Evolutionary conservation across 108 stramenopile species (phyloP).

Genomic region (Cyclostephanos invisitatus): DNA sequence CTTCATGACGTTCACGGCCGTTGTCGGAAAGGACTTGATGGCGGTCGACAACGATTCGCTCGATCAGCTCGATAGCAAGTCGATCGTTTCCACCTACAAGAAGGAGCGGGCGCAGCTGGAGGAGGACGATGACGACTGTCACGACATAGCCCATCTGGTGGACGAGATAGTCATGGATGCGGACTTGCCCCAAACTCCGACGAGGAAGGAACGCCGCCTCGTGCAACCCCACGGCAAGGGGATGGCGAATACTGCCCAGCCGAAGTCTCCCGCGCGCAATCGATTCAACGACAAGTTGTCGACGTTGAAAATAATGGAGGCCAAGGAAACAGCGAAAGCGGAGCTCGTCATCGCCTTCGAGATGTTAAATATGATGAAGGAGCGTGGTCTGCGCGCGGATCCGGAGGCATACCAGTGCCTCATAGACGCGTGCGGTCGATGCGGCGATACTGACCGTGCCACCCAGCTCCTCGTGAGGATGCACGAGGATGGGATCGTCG

Average conservation of each 20-base stretch:
- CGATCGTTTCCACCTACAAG: slow-evolving; percentile 72
- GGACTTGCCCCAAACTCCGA: slow-evolving; percentile 35
- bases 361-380: slow-evolving; percentile 86
- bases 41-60: slow-evolving; percentile 63
- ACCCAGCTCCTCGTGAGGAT: slow-evolving; percentile 73
- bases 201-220: slow-evolving; percentile 9
- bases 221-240: background rate
- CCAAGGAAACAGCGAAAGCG: slow-evolving; percentile 73
- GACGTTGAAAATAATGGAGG: slow-evolving; percentile 78
- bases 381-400: slow-evolving; percentile 72
- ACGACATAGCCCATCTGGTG: slow-evolving; percentile 34
- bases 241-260: background rate
- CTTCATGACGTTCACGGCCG: slow-evolving; percentile 80
- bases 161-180: slow-evolving; percentile 49
- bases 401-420: slow-evolving; percentile 81
- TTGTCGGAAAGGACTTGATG: slow-evolving; percentile 78
- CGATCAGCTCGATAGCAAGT: slow-evolving; percentile 51
- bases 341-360: slow-evolving; percentile 79
- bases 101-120: slow-evolving; percentile 1
- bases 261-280: slow-evolving; percentile 35
- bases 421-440: slow-evolving; percentile 85
- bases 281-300: slow-evolving; percentile 79
- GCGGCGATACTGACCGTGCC: slow-evolving; percentile 82
- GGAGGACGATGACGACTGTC: slow-evolving; percentile 21
- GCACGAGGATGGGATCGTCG: slow-evolving; percentile 89